Percentiles rank a stretch among this genome's conserved stretches.
phyloP scores from a whole-genome alignment of 1,284 basidiomycete genomes.

The Singerocomus inundabilis region DNA sequence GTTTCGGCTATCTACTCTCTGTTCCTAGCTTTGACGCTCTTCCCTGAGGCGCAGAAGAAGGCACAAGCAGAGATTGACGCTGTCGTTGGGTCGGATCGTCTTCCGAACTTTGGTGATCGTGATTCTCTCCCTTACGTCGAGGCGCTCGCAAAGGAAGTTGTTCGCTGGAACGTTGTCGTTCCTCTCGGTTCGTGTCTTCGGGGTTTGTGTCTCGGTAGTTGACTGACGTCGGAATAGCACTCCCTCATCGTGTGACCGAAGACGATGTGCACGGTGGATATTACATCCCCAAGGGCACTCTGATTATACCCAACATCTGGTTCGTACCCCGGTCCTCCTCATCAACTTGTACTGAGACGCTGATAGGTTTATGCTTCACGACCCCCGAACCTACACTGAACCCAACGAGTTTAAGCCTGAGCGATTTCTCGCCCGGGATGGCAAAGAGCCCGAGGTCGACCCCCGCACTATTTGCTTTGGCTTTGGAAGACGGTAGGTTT shows the following conservation, averaged over 20 bases:
- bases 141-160: conserved; percentile 58
- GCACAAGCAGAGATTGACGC: conserved; percentile 65
- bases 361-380: conserved; percentile 46
- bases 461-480: conserved; percentile 56
- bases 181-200: conserved; percentile 43
- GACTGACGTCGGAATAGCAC: conserved; percentile 33
- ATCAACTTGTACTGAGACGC: conserved; percentile 22
- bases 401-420: conserved; percentile 37
- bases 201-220: conserved; percentile 7
- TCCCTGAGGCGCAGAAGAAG: conserved; percentile 38
- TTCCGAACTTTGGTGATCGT: conserved; percentile 62
- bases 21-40: conserved; percentile 38
- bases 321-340: conserved; percentile 11
- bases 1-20: conserved; percentile 41
- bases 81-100: conserved; percentile 56
- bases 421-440: conserved; percentile 36
- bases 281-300: conserved; percentile 40
- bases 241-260: conserved; percentile 51
- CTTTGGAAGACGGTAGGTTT: conserved; percentile 55
- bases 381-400: conserved; percentile 38
- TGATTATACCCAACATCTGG: conserved; percentile 41
- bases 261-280: conserved; percentile 47
- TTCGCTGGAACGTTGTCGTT: conserved; percentile 58
- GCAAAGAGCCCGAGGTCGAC: conserved; percentile 46
- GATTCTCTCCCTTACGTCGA: conserved; percentile 57